A percentile compares a stretch with the other conserved stretches of the same genome.
Conservation (phyloP, 805 yeast species). For the Yamadazyma olivae region DNA sequence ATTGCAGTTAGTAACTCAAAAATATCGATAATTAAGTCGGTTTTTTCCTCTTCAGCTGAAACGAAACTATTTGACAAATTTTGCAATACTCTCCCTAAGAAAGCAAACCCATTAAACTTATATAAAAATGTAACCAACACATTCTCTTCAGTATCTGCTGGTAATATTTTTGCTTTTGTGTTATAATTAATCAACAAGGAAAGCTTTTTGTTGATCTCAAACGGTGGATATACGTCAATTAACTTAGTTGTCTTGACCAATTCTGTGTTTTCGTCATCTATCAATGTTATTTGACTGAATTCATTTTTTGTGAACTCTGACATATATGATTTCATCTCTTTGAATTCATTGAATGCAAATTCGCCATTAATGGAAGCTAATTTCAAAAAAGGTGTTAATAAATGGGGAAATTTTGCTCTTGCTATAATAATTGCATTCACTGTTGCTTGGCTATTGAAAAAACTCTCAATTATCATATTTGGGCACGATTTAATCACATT, state of each 20-base stretch:
- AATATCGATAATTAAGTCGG: slow-evolving; percentile 44
- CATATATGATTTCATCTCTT: slow-evolving; percentile 61
- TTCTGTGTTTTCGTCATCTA: slow-evolving; percentile 53
- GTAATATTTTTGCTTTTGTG: slow-evolving; percentile 70
- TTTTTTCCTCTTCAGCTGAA: slow-evolving; percentile 33
- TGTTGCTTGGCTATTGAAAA: slow-evolving; percentile 45
- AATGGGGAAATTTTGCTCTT: slow-evolving; percentile 72
- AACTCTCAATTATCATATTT: slow-evolving; percentile 37
- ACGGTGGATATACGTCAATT: slow-evolving; percentile 55
- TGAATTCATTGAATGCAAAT: slow-evolving; percentile 63
- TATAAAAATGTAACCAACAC: slow-evolving; percentile 63
- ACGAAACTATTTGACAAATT: slow-evolving; percentile 48
- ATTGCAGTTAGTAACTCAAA: slow-evolving; percentile 50
- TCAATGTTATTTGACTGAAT: slow-evolving; percentile 37
- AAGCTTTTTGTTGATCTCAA: slow-evolving; percentile 45
- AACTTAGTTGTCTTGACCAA: slow-evolving; percentile 48
- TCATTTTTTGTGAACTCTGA: slow-evolving; percentile 38
- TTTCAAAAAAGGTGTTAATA: slow-evolving; percentile 58
- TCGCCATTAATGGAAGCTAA: slow-evolving; percentile 61
- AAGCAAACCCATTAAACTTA: slow-evolving; percentile 82
- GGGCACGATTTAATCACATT: slow-evolving; percentile 45
- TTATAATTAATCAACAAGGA: slow-evolving; percentile 44
- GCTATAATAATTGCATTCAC: slow-evolving; percentile 48
- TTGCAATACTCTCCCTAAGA: slow-evolving; percentile 74
- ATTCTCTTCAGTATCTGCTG: slow-evolving; percentile 36